These are phyloP conservation scores for Wallacemonas collosoma DNA, from an alignment of 208 protist species.

Conservation along the genomic window DNA sequence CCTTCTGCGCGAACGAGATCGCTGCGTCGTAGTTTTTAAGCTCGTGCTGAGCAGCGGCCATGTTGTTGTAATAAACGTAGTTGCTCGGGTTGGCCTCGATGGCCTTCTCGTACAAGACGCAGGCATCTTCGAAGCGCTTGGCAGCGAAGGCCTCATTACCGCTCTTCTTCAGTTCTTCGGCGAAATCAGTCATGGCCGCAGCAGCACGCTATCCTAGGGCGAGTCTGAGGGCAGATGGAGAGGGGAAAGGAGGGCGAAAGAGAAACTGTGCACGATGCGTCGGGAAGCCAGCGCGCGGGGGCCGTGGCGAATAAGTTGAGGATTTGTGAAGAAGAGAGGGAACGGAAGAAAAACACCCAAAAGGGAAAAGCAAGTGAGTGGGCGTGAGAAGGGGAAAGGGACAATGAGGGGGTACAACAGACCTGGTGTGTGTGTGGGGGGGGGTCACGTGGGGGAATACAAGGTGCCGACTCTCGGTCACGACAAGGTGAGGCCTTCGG, in stretches of 20 bases:
- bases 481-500: no score
- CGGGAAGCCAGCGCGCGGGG: no score
- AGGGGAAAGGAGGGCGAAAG: not conserved
- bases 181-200: slow-evolving; percentile 17
- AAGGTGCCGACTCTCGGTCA: no score
- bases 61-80: slow-evolving; percentile 87
- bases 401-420: not conserved
- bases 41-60: slow-evolving; percentile 76
- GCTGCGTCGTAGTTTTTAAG: slow-evolving; percentile 78
- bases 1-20: slow-evolving; percentile 60
- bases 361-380: slow-evolving; percentile 6
- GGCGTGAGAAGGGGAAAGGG: not conserved
- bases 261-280: not conserved
- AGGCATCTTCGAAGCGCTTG: slow-evolving; percentile 79
- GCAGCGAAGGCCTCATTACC: slow-evolving; percentile 83
- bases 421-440: not conserved
- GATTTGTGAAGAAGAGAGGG: not conserved
- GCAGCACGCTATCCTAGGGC: not conserved
- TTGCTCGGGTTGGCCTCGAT: slow-evolving; percentile 72
- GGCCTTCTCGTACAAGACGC: slow-evolving; percentile 76
- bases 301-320: no score
- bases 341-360: not conserved
- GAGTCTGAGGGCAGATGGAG: not conserved
- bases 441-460: no score
- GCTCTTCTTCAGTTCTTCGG: slow-evolving; percentile 64